Evolutionary conservation across 2,329 filamentous ascomycete genomes (phyloP), one percentile per base, ranked within the genome.

Genomic region (Talaromyces amestolkiae): DNA sequence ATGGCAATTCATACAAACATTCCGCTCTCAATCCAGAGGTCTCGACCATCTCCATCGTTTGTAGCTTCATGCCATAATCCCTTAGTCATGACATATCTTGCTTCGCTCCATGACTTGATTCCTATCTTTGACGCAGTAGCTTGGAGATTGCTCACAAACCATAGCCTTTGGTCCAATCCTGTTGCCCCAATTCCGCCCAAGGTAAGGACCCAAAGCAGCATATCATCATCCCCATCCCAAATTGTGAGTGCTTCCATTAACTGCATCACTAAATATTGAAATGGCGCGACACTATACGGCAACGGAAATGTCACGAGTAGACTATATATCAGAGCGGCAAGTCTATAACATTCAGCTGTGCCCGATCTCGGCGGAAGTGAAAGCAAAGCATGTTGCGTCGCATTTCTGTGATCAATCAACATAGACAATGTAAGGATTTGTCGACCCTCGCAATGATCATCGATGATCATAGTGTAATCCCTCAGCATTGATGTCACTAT

Each of bases 361-460:
- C 27, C 6, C 27, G 27, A 27, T 27, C 27, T 27, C 6, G 51
- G 51, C 7, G 27, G 61, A 17, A 63, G 61, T 58, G 61, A 63
- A 2, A 63, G 51, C 3, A 63, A 27, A 47, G 61, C 61, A 58
- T 63, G 61, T 22, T 63, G 61, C 19, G 51, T 54, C 27, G n/a
- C 35, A 22, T 63, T 58, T 13, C 61, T 45, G n/a, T 58, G 61
- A 27, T 63, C 51, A 15, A 63, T 39, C 22, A 63, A 27, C 17
- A 17, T n/a, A 37, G 61, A 63, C 37, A 37, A 27, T 2, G 24
- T 3, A 2, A 63, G 24, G 27, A 47, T 31, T 1, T 11, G 9
- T 41, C 37, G 37, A 31, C 56, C 66, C 78, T 61, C 61, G 9
- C 72, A 27, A 27, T 27, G 27, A 27, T 27, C 27, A 27, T 27